Evolutionary conservation across 1,139 yeast species (phyloP).

Genomic region (Yamadazyma buinensis): DNA sequence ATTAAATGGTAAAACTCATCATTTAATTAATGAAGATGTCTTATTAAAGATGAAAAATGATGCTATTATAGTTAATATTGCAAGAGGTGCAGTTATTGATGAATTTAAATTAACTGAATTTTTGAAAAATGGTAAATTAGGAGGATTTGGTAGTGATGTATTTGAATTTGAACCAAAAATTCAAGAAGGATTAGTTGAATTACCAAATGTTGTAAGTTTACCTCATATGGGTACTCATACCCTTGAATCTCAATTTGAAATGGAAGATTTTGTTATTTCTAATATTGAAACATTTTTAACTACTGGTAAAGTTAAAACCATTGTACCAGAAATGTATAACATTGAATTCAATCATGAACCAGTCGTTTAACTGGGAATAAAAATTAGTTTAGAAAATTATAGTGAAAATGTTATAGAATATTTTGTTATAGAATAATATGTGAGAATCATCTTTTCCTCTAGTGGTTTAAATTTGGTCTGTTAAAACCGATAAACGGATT

Average conservation of each 20-base stretch:
- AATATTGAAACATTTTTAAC: slow-evolving; percentile 41
- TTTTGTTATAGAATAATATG: too few relatives aligned
- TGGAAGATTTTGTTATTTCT: slow-evolving; percentile 54
- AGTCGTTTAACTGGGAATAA: slow-evolving; percentile 1
- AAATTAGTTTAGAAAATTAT: too few relatives aligned
- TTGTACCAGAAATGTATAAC: slow-evolving; percentile 62
- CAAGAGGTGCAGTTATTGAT: slow-evolving; percentile 73
- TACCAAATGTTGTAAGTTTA: slow-evolving; percentile 59
- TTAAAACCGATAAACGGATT: too few relatives aligned
- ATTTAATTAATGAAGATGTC: slow-evolving; percentile 50
- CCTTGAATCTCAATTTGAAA: slow-evolving; percentile 49
- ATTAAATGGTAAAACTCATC: slow-evolving; percentile 54
- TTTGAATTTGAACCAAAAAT: slow-evolving; percentile 79
- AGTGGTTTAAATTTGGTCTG: too few relatives aligned
- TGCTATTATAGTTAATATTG: slow-evolving; percentile 63
- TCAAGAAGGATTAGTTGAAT: slow-evolving; percentile 49
- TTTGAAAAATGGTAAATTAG: slow-evolving; percentile 66
- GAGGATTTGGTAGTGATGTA: slow-evolving; percentile 78
- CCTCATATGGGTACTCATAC: slow-evolving; percentile 88
- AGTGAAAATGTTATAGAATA: too few relatives aligned
- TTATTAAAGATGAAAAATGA: slow-evolving; percentile 61
- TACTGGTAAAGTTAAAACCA: slow-evolving; percentile 59
- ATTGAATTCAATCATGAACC: slow-evolving; percentile 14
- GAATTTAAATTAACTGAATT: slow-evolving; percentile 60
- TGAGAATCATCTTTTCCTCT: too few relatives aligned